Evolutionary conservation across 2,329 filamentous ascomycete species (phyloP).

Genomic region (Calonectria hongkongensis): DNA sequence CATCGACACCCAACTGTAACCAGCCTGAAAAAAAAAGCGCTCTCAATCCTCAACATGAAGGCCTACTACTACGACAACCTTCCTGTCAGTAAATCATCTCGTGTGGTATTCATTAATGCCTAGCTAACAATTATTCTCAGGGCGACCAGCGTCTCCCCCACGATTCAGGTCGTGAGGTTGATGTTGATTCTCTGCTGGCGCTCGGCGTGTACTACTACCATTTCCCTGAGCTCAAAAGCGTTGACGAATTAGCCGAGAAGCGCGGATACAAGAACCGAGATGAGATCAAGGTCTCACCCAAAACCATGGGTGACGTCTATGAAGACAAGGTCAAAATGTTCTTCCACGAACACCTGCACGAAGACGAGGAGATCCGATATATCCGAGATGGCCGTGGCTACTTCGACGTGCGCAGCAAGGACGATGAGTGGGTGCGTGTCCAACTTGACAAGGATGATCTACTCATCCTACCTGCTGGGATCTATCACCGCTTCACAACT

Average conservation of each 20-base stretch:
- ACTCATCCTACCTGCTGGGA: constrained; percentile 94
- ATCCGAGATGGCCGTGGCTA: constrained; percentile 91
- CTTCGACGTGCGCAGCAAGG: constrained; percentile 91
- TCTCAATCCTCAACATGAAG: constrained; percentile 66
- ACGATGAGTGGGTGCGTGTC: constrained; percentile 93
- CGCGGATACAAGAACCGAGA: constrained; percentile 96
- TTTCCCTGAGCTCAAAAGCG: constrained; percentile 77
- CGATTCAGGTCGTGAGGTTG: constrained; percentile 85
- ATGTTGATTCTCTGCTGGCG: constrained; percentile 78
- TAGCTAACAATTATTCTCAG: constrained; percentile 65
- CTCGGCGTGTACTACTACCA: constrained; percentile 89
- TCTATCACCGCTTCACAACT: constrained; percentile 98
- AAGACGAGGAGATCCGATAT: constrained; percentile 98
- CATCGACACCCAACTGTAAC: not conserved
- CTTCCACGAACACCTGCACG: constrained; percentile 96
- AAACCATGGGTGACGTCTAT: constrained; percentile 89
- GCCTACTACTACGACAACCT: constrained; percentile 76
- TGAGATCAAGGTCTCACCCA: constrained; percentile 90
- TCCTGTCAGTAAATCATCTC: constrained; percentile 64
- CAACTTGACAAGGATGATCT: constrained; percentile 89
- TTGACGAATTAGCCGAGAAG: constrained; percentile 83
- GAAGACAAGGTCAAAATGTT: constrained; percentile 96
- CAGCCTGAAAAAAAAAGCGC: not conserved
- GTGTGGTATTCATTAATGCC: constrained; percentile 4
- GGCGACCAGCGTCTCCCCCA: constrained; percentile 95